Base-by-base conservation (phyloP, 2,329 filamentous ascomycete genomes). In the Aphanoascus verrucosus region DNA sequence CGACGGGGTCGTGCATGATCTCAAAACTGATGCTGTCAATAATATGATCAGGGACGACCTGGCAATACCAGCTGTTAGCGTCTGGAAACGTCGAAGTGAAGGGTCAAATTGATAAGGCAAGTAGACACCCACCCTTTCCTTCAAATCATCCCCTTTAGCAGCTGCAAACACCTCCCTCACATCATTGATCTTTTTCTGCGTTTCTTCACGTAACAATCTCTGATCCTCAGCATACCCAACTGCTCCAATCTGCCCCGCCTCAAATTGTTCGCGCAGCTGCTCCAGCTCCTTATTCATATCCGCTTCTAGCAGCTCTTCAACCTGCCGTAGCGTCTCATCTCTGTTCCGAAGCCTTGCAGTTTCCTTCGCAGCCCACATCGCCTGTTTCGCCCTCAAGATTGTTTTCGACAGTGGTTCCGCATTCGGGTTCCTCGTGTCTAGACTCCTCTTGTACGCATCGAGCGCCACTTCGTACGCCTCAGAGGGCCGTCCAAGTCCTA, bases 311-410 rank as follows among this genome's bases (percentile, higher is more conserved):
- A 73, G 58, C 47, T 63, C 60, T 59, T 75, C 72, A 23, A 74
- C 64, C 53, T 63, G 64, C 45, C 61, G 67, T 56, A 67, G 59
- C 14, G 69, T 73, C 57, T 66, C 67, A 55, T 71, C 66, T 70
- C 73, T 69, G 60, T 71, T 74, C 47, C 72, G 67, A 42, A 76
- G 62, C 34, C 73, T 62, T 51, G 65, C 62, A 17, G 62, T 68
- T 62, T 97, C 91, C 59, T 75, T 74, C 9, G 81, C 77, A 35
- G 91, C 86, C 88, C 93, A 97, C 38, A 86, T 81, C 58, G 84
- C 83, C 69, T 91, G 91, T 69, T 94, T 94, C 63, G 87, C 88
- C 54, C 77, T 77, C 19, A 95, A 74, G 0, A 96, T 86, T 14
- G 86, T 79, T 14, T 76, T 74, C 0, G 86, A 89, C 43, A 95